These are phyloP conservation scores for Dalbergia oliveri DNA, from an alignment of 306 rosid genomes.

Conservation along the genomic window DNA sequence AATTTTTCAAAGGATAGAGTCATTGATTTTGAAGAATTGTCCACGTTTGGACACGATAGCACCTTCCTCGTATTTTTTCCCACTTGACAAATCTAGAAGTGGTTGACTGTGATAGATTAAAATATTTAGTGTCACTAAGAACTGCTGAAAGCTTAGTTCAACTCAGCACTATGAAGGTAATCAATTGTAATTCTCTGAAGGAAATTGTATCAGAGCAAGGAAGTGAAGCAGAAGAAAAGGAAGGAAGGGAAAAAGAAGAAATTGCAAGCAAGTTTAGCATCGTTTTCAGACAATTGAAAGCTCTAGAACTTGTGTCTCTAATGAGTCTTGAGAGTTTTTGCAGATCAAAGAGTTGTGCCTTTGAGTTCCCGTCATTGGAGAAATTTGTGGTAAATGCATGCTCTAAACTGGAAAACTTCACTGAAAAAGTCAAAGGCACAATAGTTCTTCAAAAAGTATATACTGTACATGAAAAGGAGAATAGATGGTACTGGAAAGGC, in stretches of 20 bases:
- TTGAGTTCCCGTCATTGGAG: slow-evolving; percentile 1
- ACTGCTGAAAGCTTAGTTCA: slow-evolving; percentile 39
- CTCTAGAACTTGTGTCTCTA: not conserved
- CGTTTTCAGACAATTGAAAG: not conserved
- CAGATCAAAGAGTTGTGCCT: not conserved
- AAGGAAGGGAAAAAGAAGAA: not conserved
- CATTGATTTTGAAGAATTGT: slow-evolving; percentile 2
- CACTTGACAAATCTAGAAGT: slow-evolving; percentile 38
- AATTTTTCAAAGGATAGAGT: slow-evolving; percentile 18
- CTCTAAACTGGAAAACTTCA: not conserved
- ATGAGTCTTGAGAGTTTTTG: not conserved
- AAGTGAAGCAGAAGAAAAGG: no score
- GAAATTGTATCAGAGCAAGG: slow-evolving; percentile 8
- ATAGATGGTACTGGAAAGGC: not conserved
- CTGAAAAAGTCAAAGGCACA: not conserved
- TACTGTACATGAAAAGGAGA: not conserved
- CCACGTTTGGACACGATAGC: not conserved
- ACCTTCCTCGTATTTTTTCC: slow-evolving; percentile 10
- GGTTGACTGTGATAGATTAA: not conserved
- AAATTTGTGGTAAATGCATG: not conserved
- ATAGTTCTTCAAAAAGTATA: not conserved
- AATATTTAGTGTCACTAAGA: not conserved
- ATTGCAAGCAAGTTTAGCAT: not conserved
- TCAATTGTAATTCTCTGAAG: not conserved
- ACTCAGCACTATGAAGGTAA: slow-evolving; percentile 22